phyloP scores from a whole-genome alignment of 148 eudicot species.

The Chenopodium berlandieri region DNA sequence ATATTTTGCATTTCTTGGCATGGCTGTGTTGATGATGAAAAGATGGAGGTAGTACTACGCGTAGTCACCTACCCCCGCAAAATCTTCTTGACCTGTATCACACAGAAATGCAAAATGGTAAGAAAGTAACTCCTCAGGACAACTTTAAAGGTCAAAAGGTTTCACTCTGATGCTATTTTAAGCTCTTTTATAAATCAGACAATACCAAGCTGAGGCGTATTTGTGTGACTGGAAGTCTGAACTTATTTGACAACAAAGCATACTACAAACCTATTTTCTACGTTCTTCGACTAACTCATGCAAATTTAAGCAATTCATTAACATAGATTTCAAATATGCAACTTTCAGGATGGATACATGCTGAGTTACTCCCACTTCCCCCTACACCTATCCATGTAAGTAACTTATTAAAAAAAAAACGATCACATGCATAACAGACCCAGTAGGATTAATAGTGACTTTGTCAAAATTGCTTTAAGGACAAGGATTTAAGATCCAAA shows the following conservation, averaged over 20 bases:
- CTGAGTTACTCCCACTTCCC: background rate
- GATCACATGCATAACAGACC: background rate
- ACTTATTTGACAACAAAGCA: background rate
- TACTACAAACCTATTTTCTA: background rate
- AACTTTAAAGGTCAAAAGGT: background rate
- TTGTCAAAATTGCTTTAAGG: background rate
- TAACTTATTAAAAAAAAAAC: background rate
- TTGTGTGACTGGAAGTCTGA: background rate
- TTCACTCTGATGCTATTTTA: no score
- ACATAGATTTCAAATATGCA: background rate
- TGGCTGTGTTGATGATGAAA: background rate
- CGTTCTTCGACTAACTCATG: background rate
- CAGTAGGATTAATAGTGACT: background rate
- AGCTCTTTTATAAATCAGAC: no score
- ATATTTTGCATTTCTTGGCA: background rate
- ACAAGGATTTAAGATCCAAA: background rate
- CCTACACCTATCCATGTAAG: background rate
- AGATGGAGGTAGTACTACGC: background rate
- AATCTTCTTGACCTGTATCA: conserved; percentile 57
- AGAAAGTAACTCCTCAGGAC: background rate
- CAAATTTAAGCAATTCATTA: background rate
- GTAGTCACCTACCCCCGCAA: conserved; percentile 24
- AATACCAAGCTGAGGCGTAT: background rate
- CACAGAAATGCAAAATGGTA: conserved; percentile 13
- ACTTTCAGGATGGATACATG: background rate